Evolutionary conservation across 371 early-diverging fungal genomes (phyloP), one percentile per base, ranked within the genome.

Genomic region (Dichotomocladium elegans): DNA sequence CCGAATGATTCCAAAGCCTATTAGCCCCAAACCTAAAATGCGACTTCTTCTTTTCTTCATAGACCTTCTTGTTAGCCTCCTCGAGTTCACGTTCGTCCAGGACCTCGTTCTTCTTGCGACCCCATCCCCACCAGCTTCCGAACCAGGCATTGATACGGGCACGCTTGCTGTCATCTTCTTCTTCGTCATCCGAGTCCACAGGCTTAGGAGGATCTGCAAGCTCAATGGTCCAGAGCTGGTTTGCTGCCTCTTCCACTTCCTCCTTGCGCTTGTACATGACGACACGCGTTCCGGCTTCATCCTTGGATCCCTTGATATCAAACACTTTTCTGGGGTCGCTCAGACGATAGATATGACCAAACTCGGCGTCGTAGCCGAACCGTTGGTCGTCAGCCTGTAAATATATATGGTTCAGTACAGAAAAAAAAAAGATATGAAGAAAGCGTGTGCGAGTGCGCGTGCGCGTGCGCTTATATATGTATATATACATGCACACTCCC

Each of bases 121-220:
- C 63, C 66, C 65, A 68, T 9, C 70, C 75, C 15, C 48, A 50
- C 75, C 75, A 74, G 53, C 53, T 70, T 29, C 71, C 75, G 41
- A 74, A 74, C 75, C 75, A 74, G 7, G 53, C 27, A 66, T 46
- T n/a, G 9, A 51, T 40, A 41, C 70, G 61, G 25, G 60, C 70
- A 47, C 66, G 53, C 51, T 70, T 74, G 41, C 66, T 48, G 22
- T 70, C 65, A 44, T 74, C 49, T 35, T 48, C 35, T n/a, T 65
- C 68, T 11, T 69, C 71, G 37, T 68, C 66, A 28, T 66, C 66
- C n/a, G 67, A 66, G 46, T 68, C 75, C 2, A 53, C 53, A 8
- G 19, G 19, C 5, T 35, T 44, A 10, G 68, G 69, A 30, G 75
- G 75, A 50, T 74, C 75, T 11, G 60, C 66, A 4, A 66, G 35